Evolutionary conservation across 2,329 filamentous ascomycete genomes (phyloP), one percentile per base, ranked within the genome.

Genomic region (Proliferodiscus dingleyae): DNA sequence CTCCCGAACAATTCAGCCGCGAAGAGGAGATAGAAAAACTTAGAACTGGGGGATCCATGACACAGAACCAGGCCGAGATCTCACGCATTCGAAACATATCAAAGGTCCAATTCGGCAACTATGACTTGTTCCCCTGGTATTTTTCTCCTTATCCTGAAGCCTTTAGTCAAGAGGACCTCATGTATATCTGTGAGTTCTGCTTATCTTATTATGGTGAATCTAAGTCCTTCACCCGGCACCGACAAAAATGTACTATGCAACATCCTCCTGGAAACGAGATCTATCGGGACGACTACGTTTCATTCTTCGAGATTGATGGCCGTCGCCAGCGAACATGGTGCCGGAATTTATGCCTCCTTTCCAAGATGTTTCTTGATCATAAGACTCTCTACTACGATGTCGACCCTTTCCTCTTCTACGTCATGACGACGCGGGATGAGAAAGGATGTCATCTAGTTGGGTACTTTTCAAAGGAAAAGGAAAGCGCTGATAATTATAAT

Each of bases 361-460:
- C 86, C 18, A 98, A 98, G 62, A 87, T 97, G 69, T 98, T 98
- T 64, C 76, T 98, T 29, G 93, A 95, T 55, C 94, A 96, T 66
- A 98, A 98, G 68, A 97, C 93, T 4, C 80, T 98, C 6, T 98
- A 96, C 72, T 98, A 98, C 70, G 93, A 98, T 59, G 93, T 98
- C n/a, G 93, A 98, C 54, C 93, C 93, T 0, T 98, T 98, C 64
- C 71, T 98, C 28, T 98, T 98, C 71, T 98, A 98, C 68, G 91
- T 95, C 66, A 96, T 98, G 91, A 88, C 88, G 21, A 85, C 83
- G 32, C 82, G 87, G 56, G 87, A 90, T 53, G 89, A 95, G 40
- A 84, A 89, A 58, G 93, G 93, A 11, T 93, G 86, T 60, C 93
- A 97, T 62, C 78, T 98, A 40, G 87, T 98, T n/a, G 93, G 93